Evolutionary conservation across 129 eudicot genomes (phyloP), one percentile per base, ranked within the genome.

Genomic region (Tagetes patula): DNA sequence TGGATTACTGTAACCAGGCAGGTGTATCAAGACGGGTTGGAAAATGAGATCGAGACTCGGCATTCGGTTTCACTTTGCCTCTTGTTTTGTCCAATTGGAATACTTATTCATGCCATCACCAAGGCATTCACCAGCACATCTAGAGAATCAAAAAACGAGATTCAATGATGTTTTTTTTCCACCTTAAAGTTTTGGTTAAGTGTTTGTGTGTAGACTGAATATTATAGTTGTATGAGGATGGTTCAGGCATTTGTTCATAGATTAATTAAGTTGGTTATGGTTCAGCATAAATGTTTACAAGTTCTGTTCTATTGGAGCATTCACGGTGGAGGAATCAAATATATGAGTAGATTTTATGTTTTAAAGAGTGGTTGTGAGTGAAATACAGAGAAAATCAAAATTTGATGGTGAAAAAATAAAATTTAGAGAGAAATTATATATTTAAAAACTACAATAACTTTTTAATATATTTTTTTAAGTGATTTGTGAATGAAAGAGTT

Each of bases 21-120:
- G 71, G 87, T 95, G 75, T 88, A 82, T 81, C 80, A 83, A 2
- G 99, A 95, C 50, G 99, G 99, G 56, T 70, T 90, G 85, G 85
- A 84, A 83, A 79, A 86, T 49, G 74, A 86, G 34, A 72, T 90
- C 5, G 96, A 90, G 85, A 95, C 97, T 5, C 86, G 99, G 45
- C 99, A 95, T 86, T 95, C 99, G 2, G 92, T 95, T 40, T 90
- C 89, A 39, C 82, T 95, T 32, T 95, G 99, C 86, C 79, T 95
- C 38, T 73, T 95, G 40, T 88, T 86, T 58, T 90, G 99, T 66
- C 97, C 97, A 40, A 62, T 94, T 37, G 99, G 99, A 71, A 83
- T 94, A 70, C 63, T 94, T 30, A 33, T 81, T 75, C 99, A 94
- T 83, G 72, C 78, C 76, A 83, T 94, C 75, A 94, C 99, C 68